These are phyloP conservation scores for Hygrocybe punicea DNA, from an alignment of 768 basidiomycete genomes.

Conservation along the genomic window DNA sequence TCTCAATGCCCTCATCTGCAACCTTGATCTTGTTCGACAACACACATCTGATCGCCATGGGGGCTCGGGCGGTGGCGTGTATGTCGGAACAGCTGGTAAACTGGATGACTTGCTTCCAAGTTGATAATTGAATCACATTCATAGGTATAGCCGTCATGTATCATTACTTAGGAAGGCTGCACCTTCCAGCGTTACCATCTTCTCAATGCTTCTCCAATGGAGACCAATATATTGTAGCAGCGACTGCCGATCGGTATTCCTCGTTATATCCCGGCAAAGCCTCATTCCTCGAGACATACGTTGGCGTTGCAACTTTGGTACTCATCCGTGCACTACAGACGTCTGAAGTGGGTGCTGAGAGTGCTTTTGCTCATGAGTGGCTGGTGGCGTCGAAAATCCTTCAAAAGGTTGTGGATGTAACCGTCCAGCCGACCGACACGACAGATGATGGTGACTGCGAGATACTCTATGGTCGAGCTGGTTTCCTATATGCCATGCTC, in stretches of 20 bases:
- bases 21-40: conserved; percentile 23
- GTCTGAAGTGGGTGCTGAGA: neutral
- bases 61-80: conserved; percentile 23
- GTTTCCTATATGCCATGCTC: conserved; percentile 51
- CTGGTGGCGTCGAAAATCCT: conserved; percentile 24
- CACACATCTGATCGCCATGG: conserved; percentile 10
- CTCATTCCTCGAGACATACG: conserved; percentile 42
- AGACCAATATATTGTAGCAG: conserved; percentile 5
- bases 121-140: neutral
- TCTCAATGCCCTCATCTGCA: conserved; percentile 20
- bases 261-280: conserved; percentile 15
- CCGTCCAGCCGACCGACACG: conserved; percentile 10
- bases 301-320: conserved; percentile 39
- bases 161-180: neutral
- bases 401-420: conserved; percentile 18
- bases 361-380: conserved; percentile 18
- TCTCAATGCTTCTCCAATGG: conserved; percentile 9
- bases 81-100: conserved; percentile 28
- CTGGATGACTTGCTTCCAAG: neutral
- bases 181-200: conserved; percentile 1
- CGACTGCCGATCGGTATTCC: neutral
- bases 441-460: conserved; percentile 50
- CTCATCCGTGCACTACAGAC: conserved; percentile 29
- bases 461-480: conserved; percentile 57
- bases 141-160: conserved; percentile 2